phyloP scores from a whole-genome alignment of 2,329 filamentous ascomycete species.

The Gaeumannomyces sp. region DNA sequence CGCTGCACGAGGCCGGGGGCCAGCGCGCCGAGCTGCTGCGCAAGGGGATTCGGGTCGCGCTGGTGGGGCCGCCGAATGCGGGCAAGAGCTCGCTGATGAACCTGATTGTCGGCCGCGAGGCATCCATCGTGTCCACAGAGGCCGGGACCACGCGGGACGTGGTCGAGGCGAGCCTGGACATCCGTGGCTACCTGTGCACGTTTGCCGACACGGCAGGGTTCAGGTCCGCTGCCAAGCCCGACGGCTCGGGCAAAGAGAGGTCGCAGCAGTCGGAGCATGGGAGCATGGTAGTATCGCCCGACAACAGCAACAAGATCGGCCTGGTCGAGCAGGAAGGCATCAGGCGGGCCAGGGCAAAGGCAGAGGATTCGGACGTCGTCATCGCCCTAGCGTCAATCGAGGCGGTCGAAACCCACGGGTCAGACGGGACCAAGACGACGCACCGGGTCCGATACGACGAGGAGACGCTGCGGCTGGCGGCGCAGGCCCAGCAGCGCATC shows the following conservation, averaged over 20 bases:
- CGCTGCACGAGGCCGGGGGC: constrained; percentile 67
- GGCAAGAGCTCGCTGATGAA: constrained; percentile 96
- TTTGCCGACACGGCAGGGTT: constrained; percentile 94
- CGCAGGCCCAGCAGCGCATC: constrained; percentile 40
- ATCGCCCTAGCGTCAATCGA: constrained; percentile 76
- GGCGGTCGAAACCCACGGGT: constrained; percentile 18
- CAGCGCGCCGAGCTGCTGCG: constrained; percentile 77
- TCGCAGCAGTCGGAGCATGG: background rate
- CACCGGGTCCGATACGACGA: constrained; percentile 44
- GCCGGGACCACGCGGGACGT: constrained; percentile 92
- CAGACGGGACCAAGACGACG: constrained; percentile 17
- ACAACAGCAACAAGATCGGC: constrained; percentile 47
- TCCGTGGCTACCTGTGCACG: constrained; percentile 86
- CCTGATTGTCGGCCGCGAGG: constrained; percentile 80
- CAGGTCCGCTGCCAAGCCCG: constrained; percentile 36
- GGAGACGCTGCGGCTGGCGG: constrained; percentile 50
- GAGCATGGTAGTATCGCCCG: background rate
- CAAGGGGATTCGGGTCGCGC: constrained; percentile 76
- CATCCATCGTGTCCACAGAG: constrained; percentile 89
- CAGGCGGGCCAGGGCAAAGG: constrained; percentile 73
- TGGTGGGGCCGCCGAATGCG: constrained; percentile 87
- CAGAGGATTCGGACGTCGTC: constrained; percentile 77
- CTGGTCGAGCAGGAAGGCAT: constrained; percentile 86
- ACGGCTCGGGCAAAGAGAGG: constrained; percentile 7
- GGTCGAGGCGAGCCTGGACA: constrained; percentile 83